A percentile compares a stretch with the other conserved stretches of the same genome.
Conservation (phyloP, 768 basidiomycete species). For the Boletus speciosus region DNA sequence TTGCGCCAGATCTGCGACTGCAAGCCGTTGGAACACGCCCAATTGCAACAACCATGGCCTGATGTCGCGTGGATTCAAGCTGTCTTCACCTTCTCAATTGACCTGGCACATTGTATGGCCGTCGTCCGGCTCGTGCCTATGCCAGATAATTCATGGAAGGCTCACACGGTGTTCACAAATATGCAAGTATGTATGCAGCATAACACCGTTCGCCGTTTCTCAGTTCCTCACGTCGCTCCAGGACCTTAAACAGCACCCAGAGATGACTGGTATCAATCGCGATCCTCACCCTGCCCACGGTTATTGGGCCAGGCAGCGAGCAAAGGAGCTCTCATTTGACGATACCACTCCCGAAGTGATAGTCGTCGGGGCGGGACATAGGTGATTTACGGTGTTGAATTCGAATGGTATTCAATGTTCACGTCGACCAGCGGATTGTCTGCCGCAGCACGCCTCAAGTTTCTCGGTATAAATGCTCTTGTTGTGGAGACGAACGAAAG, state of each 20-base stretch:
- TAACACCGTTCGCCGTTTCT: background rate
- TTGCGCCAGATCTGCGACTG: constrained; percentile 2
- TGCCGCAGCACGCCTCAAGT: constrained; percentile 56
- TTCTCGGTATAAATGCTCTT: constrained; percentile 50
- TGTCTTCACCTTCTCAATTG: constrained; percentile 4
- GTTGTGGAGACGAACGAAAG: constrained; percentile 50
- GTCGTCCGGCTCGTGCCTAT: constrained; percentile 33
- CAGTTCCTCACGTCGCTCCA: background rate
- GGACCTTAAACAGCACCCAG: constrained; percentile 35
- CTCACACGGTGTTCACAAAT: constrained; percentile 54
- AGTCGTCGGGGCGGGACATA: constrained; percentile 60
- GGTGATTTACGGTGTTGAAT: constrained; percentile 40
- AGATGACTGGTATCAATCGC: constrained; percentile 23
- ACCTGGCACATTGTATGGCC: background rate
- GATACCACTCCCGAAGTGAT: constrained; percentile 36
- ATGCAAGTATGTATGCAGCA: constrained; percentile 35
- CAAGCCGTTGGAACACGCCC: background rate
- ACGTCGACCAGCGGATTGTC: background rate
- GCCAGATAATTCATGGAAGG: constrained; percentile 50
- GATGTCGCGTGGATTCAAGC: constrained; percentile 48
- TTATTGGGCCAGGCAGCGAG: background rate
- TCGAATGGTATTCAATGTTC: constrained; percentile 17
- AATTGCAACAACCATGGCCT: constrained; percentile 36
- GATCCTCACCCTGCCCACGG: background rate
- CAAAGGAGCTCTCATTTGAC: background rate